Percentiles rank a stretch among this genome's conserved stretches.
Conservation (phyloP, 2,329 filamentous ascomycete species). For the Clonostachys byssicola region DNA sequence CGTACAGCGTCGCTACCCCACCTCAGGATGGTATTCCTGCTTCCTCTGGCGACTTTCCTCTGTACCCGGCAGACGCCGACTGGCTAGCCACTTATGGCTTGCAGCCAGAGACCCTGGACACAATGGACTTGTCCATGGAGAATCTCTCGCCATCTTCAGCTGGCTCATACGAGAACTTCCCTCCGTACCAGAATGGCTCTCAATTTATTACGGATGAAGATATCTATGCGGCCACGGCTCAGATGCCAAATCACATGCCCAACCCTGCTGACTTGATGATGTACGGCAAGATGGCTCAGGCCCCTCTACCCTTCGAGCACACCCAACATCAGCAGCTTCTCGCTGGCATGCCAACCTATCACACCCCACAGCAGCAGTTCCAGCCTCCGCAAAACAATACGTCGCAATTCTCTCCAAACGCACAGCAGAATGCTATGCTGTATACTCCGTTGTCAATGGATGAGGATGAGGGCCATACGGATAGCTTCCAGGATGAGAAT, state of each 20-base stretch:
- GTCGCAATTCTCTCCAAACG: constrained; percentile 63
- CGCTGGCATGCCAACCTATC: constrained; percentile 13
- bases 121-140: constrained; percentile 33
- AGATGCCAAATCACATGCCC: constrained; percentile 46
- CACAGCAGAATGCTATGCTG: constrained; percentile 65
- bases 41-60: constrained; percentile 37
- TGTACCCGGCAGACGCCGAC: constrained; percentile 41
- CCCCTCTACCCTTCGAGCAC: constrained; percentile 26
- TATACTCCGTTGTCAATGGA: constrained; percentile 60
- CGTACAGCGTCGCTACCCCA: constrained; percentile 51
- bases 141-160: constrained; percentile 31
- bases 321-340: constrained; percentile 9
- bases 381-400: constrained; percentile 12
- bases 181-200: constrained; percentile 55
- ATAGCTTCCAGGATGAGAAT: constrained; percentile 38
- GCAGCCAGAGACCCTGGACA: constrained; percentile 25
- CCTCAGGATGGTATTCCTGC: constrained; percentile 39
- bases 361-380: constrained; percentile 26
- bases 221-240: constrained; percentile 54
- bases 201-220: constrained; percentile 61
- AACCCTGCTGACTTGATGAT: constrained; percentile 26
- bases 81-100: constrained; percentile 31
- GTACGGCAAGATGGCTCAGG: constrained; percentile 39
- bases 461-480: constrained; percentile 64
- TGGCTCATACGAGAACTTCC: constrained; percentile 45